Evolutionary conservation across 2,329 filamentous ascomycete genomes (phyloP).

Genomic region (Alternaria ethzedia): DNA sequence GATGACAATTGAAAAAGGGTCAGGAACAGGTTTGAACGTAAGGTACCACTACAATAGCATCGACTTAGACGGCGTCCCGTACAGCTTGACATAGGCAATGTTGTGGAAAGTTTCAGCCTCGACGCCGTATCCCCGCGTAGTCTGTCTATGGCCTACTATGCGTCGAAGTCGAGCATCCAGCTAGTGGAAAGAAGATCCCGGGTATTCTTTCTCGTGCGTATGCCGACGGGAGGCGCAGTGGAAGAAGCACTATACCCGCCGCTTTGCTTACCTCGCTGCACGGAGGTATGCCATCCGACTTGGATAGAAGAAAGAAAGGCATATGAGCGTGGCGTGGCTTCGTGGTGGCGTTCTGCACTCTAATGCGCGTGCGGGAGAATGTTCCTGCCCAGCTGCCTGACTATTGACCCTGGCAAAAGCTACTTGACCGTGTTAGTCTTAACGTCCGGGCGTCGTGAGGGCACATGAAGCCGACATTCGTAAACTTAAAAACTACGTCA

Average conservation of each 20-base stretch:
- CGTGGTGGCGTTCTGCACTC: constrained; percentile 8
- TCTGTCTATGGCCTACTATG: neutral
- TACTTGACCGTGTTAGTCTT: constrained; percentile 5
- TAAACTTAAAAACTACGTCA: constrained; percentile 34
- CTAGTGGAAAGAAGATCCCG: constrained; percentile 1
- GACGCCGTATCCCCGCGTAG: neutral
- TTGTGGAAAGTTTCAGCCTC: neutral
- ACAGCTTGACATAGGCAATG: neutral
- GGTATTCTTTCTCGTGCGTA: constrained; percentile 6
- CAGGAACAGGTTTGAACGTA: neutral
- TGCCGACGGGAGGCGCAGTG: constrained; percentile 3
- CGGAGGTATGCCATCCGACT: neutral
- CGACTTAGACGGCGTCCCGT: constrained; percentile 3
- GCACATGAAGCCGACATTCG: constrained; percentile 4
- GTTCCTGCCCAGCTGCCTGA: constrained; percentile 17
- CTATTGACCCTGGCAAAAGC: neutral
- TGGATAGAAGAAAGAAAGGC: neutral
- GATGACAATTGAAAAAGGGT: constrained; percentile 1
- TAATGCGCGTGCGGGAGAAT: constrained; percentile 23
- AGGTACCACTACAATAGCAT: constrained; percentile 5
- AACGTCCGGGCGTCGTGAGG: constrained; percentile 1
- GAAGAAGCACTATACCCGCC: neutral
- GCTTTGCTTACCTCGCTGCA: neutral
- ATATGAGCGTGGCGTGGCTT: neutral
- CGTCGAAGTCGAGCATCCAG: neutral